Base-by-base conservation (phyloP, 306 rosid species). In the Quercus gilva region DNA sequence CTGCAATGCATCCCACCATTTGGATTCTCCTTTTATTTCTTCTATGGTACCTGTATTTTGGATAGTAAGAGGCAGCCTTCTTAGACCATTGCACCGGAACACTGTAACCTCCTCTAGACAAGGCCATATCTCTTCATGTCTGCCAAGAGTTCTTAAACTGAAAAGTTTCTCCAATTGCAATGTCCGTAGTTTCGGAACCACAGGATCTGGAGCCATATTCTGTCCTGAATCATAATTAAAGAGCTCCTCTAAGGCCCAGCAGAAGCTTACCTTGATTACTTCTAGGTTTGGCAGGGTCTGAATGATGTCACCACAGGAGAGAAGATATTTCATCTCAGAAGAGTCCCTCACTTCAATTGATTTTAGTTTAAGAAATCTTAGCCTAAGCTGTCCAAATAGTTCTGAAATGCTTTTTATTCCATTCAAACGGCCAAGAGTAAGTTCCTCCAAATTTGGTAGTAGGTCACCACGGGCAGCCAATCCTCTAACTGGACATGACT, bases 391-490 rank as follows among this genome's bases (percentile, higher is more conserved):
- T 53, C 73, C 64, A 26, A 60, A 73, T 3, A 79, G 19, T 56
- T 79, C 73, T 35, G 82, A 79, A 63, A 79, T 61, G 72, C 64
- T 72, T 55, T 33, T 60, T 1, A 79, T 37, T 23, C 52, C 49
- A 28, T 37, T 61, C 15, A 79, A 58, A 15, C 20, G 33, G 1
- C 14, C 53, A 52, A 79, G 73, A 31, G 9, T 13, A 68, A 79
- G 71, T 29, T 79, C 65, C 73, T 79, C 82, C 4, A 79, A 56
- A 65, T 78, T 70, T 5, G 81, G 81, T 25, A 78, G 58, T 31
- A 57, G 23, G 51, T 78, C 70, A 19, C 9, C 57, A 1, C 41
- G 41, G 31, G 77, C 73, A 1, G 77, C 61, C 51, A 76, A 20
- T 37, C 81, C 76, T 71, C 80, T 73, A 31, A 31, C 35, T 31